phyloP scores from a whole-genome alignment of 1,139 yeast species.

The Hemisphaericaspora xylanilytica region DNA sequence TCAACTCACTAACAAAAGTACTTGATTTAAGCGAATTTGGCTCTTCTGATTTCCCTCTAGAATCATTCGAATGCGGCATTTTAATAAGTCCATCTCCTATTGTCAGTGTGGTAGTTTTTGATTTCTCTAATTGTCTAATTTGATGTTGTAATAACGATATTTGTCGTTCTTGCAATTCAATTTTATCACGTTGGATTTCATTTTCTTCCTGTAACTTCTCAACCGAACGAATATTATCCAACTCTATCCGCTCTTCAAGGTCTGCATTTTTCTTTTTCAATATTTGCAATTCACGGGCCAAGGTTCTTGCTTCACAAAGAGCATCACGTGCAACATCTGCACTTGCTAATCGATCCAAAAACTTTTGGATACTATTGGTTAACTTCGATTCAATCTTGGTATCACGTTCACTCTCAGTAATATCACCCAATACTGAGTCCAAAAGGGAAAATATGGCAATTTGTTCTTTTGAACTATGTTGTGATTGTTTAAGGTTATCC shows the following conservation, averaged over 20 bases:
- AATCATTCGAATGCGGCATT: constrained; percentile 3
- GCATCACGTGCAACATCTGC: constrained; percentile 38
- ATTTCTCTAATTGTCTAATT: constrained; percentile 7
- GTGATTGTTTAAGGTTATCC: constrained; percentile 24
- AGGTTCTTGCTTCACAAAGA: constrained; percentile 28
- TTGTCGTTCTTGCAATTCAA: constrained; percentile 28
- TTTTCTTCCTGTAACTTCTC: constrained; percentile 11
- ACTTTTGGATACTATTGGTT: constrained; percentile 28
- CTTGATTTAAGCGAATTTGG: background rate
- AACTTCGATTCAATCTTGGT: constrained; percentile 24
- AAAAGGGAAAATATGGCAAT: constrained; percentile 26
- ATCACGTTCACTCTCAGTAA: constrained; percentile 21
- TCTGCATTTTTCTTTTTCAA: constrained; percentile 27
- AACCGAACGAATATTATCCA: constrained; percentile 16
- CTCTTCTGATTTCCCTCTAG: background rate
- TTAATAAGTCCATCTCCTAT: background rate
- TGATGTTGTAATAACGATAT: constrained; percentile 21
- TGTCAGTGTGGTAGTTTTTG: background rate
- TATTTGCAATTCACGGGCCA: constrained; percentile 21
- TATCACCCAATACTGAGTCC: constrained; percentile 32
- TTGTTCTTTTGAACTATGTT: constrained; percentile 21
- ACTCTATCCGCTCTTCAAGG: constrained; percentile 23
- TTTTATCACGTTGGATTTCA: constrained; percentile 18
- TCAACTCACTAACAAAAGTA: constrained; percentile 19
- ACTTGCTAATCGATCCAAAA: constrained; percentile 33